Evolutionary conservation across 106 monocot species (phyloP).

Genomic region (Allium sativum): DNA sequence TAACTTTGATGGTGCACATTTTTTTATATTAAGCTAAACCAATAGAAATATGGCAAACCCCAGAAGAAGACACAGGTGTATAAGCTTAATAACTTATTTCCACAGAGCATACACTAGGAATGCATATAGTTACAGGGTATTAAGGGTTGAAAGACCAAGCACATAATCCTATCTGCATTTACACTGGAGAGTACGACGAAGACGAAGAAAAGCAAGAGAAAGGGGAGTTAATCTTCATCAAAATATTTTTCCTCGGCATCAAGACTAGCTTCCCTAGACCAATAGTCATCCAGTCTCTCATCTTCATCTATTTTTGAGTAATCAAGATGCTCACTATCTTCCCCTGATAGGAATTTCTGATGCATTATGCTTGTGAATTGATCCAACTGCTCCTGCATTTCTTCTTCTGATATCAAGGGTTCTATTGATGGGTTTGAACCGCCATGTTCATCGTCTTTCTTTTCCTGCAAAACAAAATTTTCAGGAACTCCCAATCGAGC

Average conservation of each 20-base stretch:
- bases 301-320: slow-evolving; percentile 74
- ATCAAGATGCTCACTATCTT: slow-evolving; percentile 65
- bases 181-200: no score
- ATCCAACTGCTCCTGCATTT: slow-evolving; percentile 70
- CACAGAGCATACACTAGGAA: no score
- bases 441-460: slow-evolving; percentile 1
- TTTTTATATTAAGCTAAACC: no score
- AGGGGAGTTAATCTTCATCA: slow-evolving; percentile 48
- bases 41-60: no score
- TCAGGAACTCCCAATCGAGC: no score
- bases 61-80: no score
- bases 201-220: no score
- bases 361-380: slow-evolving; percentile 93
- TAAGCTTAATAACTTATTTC: no score
- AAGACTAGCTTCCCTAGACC: slow-evolving; percentile 64
- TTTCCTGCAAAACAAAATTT: slow-evolving; percentile 9
- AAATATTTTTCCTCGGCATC: slow-evolving; percentile 97
- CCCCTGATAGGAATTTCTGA: slow-evolving; percentile 75
- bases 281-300: slow-evolving; percentile 86
- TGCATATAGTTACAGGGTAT: no score
- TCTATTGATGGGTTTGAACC: background rate
- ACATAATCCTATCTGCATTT: no score
- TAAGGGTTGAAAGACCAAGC: no score
- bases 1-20: no score
- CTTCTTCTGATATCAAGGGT: slow-evolving; percentile 33